These are phyloP conservation scores for Colletotrichum viniferum DNA, from an alignment of 2,329 filamentous ascomycete genomes.

Conservation along the genomic window DNA sequence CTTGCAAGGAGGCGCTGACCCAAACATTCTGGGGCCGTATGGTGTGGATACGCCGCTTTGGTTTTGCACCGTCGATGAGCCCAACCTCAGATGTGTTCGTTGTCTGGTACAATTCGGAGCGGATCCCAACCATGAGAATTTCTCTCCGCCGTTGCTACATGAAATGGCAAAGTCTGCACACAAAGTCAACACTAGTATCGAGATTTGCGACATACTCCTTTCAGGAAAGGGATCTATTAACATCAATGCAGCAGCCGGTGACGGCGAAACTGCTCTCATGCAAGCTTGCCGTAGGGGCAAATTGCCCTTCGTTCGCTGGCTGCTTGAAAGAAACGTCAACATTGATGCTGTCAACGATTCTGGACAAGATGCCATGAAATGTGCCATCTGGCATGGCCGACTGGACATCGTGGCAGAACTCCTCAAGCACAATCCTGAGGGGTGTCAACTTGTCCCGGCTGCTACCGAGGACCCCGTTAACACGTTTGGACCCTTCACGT, in stretches of 20 bases:
- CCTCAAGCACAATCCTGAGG: background rate
- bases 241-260: background rate
- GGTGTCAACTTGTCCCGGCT: background rate
- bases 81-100: background rate
- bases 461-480: background rate
- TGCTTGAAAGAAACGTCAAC: fast-evolving
- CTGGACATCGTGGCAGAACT: background rate
- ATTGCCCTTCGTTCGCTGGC: background rate
- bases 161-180: background rate
- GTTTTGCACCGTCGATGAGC: background rate
- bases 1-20: background rate
- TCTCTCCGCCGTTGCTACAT: background rate
- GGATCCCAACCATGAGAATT: background rate
- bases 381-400: background rate
- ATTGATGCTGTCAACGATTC: background rate
- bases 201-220: background rate
- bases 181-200: background rate
- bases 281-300: background rate
- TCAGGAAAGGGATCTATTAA: fast-evolving
- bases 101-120: background rate
- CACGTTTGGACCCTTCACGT: fast-evolving
- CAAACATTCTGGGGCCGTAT: background rate
- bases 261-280: background rate
- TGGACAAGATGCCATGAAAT: background rate
- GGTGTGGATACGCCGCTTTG: background rate